Percentiles rank a stretch among this genome's conserved stretches.
Conservation (phyloP, 768 basidiomycete species). For the Antrodiella citrinella region DNA sequence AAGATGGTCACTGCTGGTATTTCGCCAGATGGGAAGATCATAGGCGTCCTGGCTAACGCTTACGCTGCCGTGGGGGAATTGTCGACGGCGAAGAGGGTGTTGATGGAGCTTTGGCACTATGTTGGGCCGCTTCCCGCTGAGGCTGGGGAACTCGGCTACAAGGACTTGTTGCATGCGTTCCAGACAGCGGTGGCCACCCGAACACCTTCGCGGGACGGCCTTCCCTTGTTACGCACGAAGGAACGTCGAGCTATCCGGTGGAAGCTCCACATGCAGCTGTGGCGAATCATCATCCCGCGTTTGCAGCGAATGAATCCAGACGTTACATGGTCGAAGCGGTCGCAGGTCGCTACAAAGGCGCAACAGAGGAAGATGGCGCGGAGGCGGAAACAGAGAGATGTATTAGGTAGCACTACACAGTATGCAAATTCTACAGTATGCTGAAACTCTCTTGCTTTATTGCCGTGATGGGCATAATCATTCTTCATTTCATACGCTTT, state of each 20-base stretch:
- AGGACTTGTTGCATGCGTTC: conserved; percentile 36
- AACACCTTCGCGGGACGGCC: too few species aligned
- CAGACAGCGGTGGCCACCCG: conserved; percentile 10
- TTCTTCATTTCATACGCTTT: background rate
- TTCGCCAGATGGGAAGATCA: conserved; percentile 59
- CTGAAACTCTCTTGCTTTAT: background rate
- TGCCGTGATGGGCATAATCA: background rate
- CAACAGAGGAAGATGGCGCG: background rate
- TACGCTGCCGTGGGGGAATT: conserved; percentile 52
- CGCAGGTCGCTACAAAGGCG: background rate
- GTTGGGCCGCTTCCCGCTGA: conserved; percentile 48
- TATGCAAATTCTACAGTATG: background rate
- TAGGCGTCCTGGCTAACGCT: conserved; percentile 65
- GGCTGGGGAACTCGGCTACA: background rate
- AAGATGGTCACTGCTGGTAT: conserved; percentile 56
- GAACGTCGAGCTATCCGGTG: too few species aligned
- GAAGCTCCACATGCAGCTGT: too few species aligned
- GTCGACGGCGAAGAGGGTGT: conserved; percentile 39
- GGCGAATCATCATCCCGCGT: too few species aligned
- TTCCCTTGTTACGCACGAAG: too few species aligned
- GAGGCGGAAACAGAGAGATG: background rate
- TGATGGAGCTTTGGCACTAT: conserved; percentile 57
- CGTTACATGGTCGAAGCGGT: too few species aligned
- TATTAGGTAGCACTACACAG: background rate
- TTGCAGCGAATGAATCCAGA: too few species aligned